phyloP scores from a whole-genome alignment of 202 grass and related monocot species.

The Panicum hallii region DNA sequence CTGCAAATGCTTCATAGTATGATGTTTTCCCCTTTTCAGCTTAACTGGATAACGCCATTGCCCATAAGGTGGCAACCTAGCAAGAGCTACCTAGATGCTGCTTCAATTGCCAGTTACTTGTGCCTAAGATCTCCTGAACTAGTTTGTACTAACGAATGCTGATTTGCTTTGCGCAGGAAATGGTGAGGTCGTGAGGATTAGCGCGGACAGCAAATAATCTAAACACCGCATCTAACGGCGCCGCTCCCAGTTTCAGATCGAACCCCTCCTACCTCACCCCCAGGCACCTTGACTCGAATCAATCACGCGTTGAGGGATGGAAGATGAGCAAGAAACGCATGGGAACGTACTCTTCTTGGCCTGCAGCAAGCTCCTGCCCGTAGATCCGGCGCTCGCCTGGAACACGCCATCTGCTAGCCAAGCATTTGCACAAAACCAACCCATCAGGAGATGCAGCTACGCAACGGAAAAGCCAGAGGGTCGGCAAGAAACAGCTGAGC shows the following conservation, averaged over 20 bases:
- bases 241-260: not conserved
- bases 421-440: slow-evolving; percentile 11
- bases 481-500: not conserved
- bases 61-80: slow-evolving; percentile 71
- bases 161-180: not conserved
- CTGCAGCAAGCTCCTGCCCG: slow-evolving; percentile 87
- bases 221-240: not conserved
- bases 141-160: not conserved
- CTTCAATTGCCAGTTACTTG: slow-evolving; percentile 17
- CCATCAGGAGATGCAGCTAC: not conserved
- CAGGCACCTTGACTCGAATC: not conserved
- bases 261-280: not conserved
- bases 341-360: slow-evolving; percentile 63
- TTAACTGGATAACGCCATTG: slow-evolving; percentile 50
- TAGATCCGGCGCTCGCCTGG: slow-evolving; percentile 57
- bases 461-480: not conserved
- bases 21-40: slow-evolving; percentile 77
- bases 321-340: not conserved
- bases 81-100: not conserved
- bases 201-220: not conserved
- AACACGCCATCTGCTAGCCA: slow-evolving; percentile 63
- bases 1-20: slow-evolving; percentile 56
- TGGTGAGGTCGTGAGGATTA: not conserved
- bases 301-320: not conserved
- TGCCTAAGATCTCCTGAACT: not conserved